phyloP scores from a whole-genome alignment of 345 rosid species.

The Diplotaxis tenuifolia region DNA sequence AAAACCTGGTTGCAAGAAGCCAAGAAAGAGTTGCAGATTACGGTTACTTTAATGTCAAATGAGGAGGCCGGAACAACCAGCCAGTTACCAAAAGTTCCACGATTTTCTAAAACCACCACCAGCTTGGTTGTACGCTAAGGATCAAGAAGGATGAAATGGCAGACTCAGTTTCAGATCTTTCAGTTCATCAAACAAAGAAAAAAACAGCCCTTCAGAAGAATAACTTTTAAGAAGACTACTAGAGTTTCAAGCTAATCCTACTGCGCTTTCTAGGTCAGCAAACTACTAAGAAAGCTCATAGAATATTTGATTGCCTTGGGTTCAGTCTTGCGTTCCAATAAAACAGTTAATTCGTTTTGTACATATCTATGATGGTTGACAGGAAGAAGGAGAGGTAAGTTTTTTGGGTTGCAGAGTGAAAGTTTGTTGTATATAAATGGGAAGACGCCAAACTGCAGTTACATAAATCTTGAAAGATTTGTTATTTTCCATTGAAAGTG shows the following conservation, averaged over 20 bases:
- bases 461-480: slow-evolving; percentile 11
- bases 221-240: slow-evolving; percentile 36
- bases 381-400: slow-evolving; percentile 21
- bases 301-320: slow-evolving; percentile 26
- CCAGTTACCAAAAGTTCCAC: slow-evolving; percentile 26
- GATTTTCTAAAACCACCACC: slow-evolving; percentile 35
- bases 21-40: slow-evolving; percentile 19
- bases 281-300: slow-evolving; percentile 69
- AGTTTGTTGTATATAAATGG: slow-evolving; percentile 25
- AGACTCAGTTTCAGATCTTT: slow-evolving; percentile 64
- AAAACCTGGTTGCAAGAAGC: slow-evolving; percentile 33
- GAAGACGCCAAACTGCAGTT: slow-evolving; percentile 7
- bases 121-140: slow-evolving; percentile 38
- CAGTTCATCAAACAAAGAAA: slow-evolving; percentile 45
- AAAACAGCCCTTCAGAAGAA: slow-evolving; percentile 37
- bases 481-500: neutral
- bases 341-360: slow-evolving; percentile 25
- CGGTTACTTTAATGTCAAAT: slow-evolving; percentile 17
- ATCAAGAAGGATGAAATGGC: slow-evolving; percentile 54
- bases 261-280: slow-evolving; percentile 73
- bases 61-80: slow-evolving; percentile 25
- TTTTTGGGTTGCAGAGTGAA: slow-evolving; percentile 29
- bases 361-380: slow-evolving; percentile 12
- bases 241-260: slow-evolving; percentile 79
- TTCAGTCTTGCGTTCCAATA: slow-evolving; percentile 25